Percentiles rank a stretch among this genome's conserved stretches.
These are phyloP conservation scores for Trichosporon ovoides DNA, from an alignment of 1,284 basidiomycete species.

Conservation along the genomic window DNA sequence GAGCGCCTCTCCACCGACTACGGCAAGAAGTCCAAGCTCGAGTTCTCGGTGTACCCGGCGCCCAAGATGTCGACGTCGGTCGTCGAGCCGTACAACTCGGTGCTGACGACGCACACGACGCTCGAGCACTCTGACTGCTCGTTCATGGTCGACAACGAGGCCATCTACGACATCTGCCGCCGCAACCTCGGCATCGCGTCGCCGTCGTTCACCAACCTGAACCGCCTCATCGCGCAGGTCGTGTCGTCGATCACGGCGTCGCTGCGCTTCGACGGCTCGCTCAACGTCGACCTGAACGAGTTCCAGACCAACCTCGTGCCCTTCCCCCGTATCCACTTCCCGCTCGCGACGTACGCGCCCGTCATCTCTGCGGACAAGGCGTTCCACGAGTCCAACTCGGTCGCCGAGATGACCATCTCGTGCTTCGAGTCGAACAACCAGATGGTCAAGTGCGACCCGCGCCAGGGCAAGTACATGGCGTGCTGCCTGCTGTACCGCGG, in stretches of 20 bases:
- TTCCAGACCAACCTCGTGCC: conserved; percentile 99
- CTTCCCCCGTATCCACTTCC: conserved; percentile 98
- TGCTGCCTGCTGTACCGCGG: conserved; percentile 87
- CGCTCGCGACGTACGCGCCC: conserved; percentile 91
- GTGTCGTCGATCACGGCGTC: conserved; percentile 98
- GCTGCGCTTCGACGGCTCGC: conserved; percentile 92
- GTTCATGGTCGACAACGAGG: conserved; percentile 98
- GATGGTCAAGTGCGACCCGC: conserved; percentile 97
- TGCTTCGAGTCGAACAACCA: conserved; percentile 98
- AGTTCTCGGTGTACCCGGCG: conserved; percentile 97
- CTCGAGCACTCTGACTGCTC: conserved; percentile 99
- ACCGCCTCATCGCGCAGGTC: conserved; percentile 94
- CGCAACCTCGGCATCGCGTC: conserved; percentile 80
- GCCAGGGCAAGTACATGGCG: conserved; percentile 96
- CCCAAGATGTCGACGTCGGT: conserved; percentile 92
- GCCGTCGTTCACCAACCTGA: conserved; percentile 91
- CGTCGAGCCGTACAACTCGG: conserved; percentile 99
- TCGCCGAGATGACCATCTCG: conserved; percentile 96
- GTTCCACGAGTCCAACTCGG: conserved; percentile 94
- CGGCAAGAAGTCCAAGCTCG: conserved; percentile 98
- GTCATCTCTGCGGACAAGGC: conserved; percentile 74
- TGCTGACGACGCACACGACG: conserved; percentile 97
- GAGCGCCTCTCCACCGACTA: conserved; percentile 96
- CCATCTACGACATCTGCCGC: conserved; percentile 99
- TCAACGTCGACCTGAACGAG: conserved; percentile 97